Percentiles rank a stretch among this genome's conserved stretches.
phyloP scores from a whole-genome alignment of 208 protist species.

The Trypanosoma melophagium region DNA sequence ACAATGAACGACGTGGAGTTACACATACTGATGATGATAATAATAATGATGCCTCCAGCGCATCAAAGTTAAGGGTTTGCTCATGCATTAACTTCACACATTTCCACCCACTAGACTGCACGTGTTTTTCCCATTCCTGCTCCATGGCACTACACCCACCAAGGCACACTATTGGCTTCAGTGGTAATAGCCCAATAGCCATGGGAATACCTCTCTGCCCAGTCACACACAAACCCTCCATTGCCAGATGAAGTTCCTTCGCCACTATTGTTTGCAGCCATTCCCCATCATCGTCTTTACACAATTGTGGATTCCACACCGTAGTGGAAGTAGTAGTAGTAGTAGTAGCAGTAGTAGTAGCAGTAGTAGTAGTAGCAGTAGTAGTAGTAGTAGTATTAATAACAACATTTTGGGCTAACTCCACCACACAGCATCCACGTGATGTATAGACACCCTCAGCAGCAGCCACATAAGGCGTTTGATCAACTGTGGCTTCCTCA shows the following conservation, averaged over 20 bases:
- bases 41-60: not conserved
- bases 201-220: not conserved
- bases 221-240: conserved; percentile 17
- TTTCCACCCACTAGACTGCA: conserved; percentile 8
- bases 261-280: not conserved
- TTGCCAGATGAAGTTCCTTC: conserved; percentile 18
- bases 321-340: not conserved
- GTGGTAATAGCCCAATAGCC: conserved; percentile 13
- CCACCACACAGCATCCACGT: conserved; percentile 20
- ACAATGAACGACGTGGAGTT: conserved; percentile 29
- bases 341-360: too few relatives aligned
- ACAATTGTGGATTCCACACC: conserved; percentile 1
- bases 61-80: not conserved
- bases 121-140: conserved; percentile 13
- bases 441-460: conserved; percentile 6
- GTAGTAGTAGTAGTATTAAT: too few relatives aligned
- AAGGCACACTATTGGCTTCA: conserved; percentile 14
- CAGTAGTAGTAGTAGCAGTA: too few relatives aligned
- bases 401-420: not conserved
- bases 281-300: not conserved
- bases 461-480: not conserved
- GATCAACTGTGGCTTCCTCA: not conserved
- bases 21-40: not conserved
- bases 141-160: not conserved
- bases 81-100: conserved; percentile 5